A percentile compares a stretch with the other conserved stretches of the same genome.
phyloP scores from a whole-genome alignment of 106 monocot species.

The Apostasia shenzhenica region DNA sequence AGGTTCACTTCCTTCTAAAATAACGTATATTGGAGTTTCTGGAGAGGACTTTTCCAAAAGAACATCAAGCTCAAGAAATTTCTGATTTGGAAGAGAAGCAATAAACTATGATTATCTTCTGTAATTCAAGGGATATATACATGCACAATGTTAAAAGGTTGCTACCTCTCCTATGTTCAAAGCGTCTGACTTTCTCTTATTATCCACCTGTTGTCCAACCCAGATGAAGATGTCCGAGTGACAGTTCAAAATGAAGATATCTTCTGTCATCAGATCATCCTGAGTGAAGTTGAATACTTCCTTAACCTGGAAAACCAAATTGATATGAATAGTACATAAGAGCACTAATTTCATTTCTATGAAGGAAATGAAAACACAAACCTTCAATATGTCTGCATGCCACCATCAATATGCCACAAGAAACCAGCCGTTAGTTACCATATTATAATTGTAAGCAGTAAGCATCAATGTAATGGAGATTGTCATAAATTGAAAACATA shows the following conservation, averaged over 20 bases:
- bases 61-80: conserved; percentile 73
- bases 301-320: conserved; percentile 39
- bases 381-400: conserved; percentile 29
- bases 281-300: conserved; percentile 84
- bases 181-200: conserved; percentile 45
- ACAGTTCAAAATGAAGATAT: conserved; percentile 71
- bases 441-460: no score
- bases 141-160: neutral
- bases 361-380: conserved; percentile 5
- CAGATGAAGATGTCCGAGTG: conserved; percentile 68
- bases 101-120: neutral
- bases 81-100: conserved; percentile 30
- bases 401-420: neutral
- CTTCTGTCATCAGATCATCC: conserved; percentile 95
- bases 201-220: conserved; percentile 60
- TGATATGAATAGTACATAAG: neutral
- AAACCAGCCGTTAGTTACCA: neutral
- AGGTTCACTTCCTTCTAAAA: conserved; percentile 87
- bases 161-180: conserved; percentile 73
- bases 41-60: conserved; percentile 57
- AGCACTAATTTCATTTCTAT: neutral
- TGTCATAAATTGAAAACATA: neutral
- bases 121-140: neutral
- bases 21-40: conserved; percentile 61
- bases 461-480: neutral